Conservation (phyloP, 2,329 filamentous ascomycete species). For the Colletotrichum tanaceti region DNA sequence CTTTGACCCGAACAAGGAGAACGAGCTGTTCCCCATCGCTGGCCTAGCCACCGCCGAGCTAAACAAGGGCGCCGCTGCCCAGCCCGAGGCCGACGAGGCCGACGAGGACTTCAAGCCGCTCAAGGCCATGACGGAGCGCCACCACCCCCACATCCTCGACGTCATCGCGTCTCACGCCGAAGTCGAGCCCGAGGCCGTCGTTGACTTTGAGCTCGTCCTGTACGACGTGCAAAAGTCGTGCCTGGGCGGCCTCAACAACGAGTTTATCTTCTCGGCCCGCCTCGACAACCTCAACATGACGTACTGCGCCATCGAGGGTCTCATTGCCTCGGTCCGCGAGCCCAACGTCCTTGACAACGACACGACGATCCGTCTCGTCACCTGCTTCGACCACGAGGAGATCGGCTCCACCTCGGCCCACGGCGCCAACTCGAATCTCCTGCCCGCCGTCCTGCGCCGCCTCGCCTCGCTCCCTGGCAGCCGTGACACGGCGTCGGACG, state of each 20-base stretch:
- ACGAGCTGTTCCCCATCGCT: constrained; percentile 91
- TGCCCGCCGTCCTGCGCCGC: constrained; percentile 87
- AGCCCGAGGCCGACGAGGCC: constrained; percentile 58
- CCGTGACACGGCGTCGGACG: constrained; percentile 65
- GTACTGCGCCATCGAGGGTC: constrained; percentile 86
- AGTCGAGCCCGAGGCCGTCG: constrained; percentile 75
- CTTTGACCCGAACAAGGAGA: constrained; percentile 97
- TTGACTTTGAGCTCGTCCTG: constrained; percentile 96
- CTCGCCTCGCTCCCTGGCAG: constrained; percentile 81
- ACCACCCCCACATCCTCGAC: constrained; percentile 88
- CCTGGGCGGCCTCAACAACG: constrained; percentile 89
- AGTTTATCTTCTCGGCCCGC: constrained; percentile 95
- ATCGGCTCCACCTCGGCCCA: constrained; percentile 94
- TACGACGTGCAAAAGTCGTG: constrained; percentile 95
- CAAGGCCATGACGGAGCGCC: constrained; percentile 80
- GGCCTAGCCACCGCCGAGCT: constrained; percentile 89
- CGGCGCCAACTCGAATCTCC: constrained; percentile 90
- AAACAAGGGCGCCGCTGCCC: constrained; percentile 69
- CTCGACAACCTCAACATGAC: constrained; percentile 98
- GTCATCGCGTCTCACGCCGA: constrained; percentile 84
- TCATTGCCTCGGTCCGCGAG: constrained; percentile 81
- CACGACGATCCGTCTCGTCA: constrained; percentile 86
- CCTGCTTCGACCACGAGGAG: constrained; percentile 98
- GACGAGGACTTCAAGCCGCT: constrained; percentile 76
- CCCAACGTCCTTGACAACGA: constrained; percentile 77